Conservation (phyloP, 2,329 filamentous ascomycete genomes). For the Colletotrichum salicis region DNA sequence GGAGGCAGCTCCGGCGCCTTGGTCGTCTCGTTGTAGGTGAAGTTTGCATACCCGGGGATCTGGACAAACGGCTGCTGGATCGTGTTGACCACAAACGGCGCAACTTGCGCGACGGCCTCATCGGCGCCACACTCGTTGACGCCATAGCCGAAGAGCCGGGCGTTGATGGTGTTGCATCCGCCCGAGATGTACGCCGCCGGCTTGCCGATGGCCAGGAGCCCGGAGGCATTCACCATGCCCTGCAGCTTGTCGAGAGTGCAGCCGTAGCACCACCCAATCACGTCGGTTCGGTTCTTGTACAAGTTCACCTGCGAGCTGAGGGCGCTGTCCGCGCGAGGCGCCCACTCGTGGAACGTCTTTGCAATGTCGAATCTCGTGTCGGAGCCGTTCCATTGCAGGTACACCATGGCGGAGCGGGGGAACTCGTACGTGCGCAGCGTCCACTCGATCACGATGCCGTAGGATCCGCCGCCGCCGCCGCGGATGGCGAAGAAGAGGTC, state of each 20-base stretch:
- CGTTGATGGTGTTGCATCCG: conserved; percentile 32
- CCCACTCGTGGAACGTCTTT: conserved; percentile 34
- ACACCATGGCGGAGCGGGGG: conserved; percentile 35
- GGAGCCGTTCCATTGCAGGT: conserved; percentile 28
- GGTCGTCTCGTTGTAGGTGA: not conserved
- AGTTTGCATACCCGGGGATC: not conserved
- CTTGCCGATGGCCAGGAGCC: conserved; percentile 16
- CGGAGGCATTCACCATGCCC: not conserved
- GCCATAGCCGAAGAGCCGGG: conserved; percentile 30
- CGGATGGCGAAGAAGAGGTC: conserved; percentile 45
- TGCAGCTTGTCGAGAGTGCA: not conserved
- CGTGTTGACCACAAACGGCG: not conserved
- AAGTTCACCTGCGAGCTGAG: conserved; percentile 14
- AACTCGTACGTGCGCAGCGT: conserved; percentile 27
- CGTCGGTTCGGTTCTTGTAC: not conserved
- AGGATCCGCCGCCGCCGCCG: conserved; percentile 44
- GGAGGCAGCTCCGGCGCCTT: not conserved
- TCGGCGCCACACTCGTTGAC: conserved; percentile 27
- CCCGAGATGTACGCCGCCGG: conserved; percentile 26
- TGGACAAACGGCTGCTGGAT: not conserved
- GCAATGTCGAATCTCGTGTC: conserved; percentile 19
- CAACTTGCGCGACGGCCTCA: not conserved
- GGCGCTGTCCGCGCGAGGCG: conserved; percentile 17
- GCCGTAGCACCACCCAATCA: not conserved
- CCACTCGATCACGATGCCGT: conserved; percentile 43